Evolutionary conservation across 2,329 filamentous ascomycete species (phyloP), one percentile per base, ranked within the genome.

Genomic region (Pseudogymnoascus sp.): DNA sequence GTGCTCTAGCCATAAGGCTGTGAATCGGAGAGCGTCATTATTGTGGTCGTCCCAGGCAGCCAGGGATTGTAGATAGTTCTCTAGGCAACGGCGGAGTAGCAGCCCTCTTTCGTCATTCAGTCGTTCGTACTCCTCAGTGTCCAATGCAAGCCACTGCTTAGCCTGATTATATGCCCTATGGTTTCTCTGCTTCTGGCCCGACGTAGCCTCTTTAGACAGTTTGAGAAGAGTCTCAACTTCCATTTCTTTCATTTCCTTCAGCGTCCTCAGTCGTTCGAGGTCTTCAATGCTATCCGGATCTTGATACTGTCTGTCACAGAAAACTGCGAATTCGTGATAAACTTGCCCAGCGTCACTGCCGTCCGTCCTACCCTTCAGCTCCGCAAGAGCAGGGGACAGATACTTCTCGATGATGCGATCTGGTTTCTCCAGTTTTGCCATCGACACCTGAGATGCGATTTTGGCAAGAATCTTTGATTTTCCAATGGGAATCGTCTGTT

Each of bases 301-400:
- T 69, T 96, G 90, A 8, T 99, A 80, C 72, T 99, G 94, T 70
- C 92, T 87, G 72, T 99, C 93, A 70, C 95, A 99, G 72, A 99
- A 99, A 60, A 87, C 83, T 26, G 95, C 94, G 73, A 97, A 97
- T 69, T 96, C 91, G 72, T 97, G 92, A 70, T 92, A 97, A 0
- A 97, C 94, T 67, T 91, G 83, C 1, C 92, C 92, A 2, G 92
- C 90, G 64, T 93, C 90, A 49, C 82, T 80, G 1, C 89, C 89
- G 61, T 86, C 81, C 4, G 77, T 81, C 52, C 83, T 82, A 1
- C 86, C 86, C 68, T 85, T 88, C 6, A 99, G 79, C 70, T 95
- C 90, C 67, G 86, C 87, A 29, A 97, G 85, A 0, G 94, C 92
- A 21, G 91, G 90, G 62, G 88, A 83, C 0, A 99, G 81, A 69